phyloP scores from a whole-genome alignment of 768 basidiomycete species.

The Cystofilobasidium bisporidii region DNA sequence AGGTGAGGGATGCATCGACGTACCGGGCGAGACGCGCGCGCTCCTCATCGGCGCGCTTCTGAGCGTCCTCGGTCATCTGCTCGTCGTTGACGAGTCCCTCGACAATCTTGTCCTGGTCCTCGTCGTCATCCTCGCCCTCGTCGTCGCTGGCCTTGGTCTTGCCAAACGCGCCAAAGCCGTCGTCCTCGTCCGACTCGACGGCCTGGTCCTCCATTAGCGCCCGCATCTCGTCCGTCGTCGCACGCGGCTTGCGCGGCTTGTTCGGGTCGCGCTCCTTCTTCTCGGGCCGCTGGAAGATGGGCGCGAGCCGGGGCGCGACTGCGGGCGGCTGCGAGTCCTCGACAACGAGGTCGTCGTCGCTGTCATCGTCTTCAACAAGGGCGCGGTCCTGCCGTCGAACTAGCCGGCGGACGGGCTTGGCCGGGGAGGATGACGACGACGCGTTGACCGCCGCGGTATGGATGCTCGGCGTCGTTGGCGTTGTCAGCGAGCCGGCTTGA shows the following conservation, averaged over 20 bases:
- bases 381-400: neutral
- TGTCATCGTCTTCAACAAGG: neutral
- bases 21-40: neutral
- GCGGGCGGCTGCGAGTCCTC: neutral
- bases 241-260: neutral
- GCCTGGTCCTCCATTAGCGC: neutral
- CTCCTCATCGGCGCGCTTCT: conserved; percentile 1
- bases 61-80: neutral
- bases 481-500: neutral
- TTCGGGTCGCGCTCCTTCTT: conserved; percentile 1
- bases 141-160: neutral
- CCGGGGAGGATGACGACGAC: neutral
- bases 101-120: conserved; percentile 4
- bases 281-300: neutral
- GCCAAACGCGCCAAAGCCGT: conserved; percentile 2
- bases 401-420: neutral
- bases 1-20: neutral
- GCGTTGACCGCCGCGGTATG: neutral
- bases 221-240: neutral
- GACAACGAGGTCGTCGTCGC: neutral
- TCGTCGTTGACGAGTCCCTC: conserved; percentile 10
- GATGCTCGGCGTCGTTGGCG: neutral
- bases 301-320: neutral
- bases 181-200: conserved; percentile 10
- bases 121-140: conserved; percentile 3